Percentiles rank a stretch among this genome's conserved stretches.
Evolutionary conservation across 2,329 filamentous ascomycete species (phyloP).

Genomic region (Fusarium vanettenii): DNA sequence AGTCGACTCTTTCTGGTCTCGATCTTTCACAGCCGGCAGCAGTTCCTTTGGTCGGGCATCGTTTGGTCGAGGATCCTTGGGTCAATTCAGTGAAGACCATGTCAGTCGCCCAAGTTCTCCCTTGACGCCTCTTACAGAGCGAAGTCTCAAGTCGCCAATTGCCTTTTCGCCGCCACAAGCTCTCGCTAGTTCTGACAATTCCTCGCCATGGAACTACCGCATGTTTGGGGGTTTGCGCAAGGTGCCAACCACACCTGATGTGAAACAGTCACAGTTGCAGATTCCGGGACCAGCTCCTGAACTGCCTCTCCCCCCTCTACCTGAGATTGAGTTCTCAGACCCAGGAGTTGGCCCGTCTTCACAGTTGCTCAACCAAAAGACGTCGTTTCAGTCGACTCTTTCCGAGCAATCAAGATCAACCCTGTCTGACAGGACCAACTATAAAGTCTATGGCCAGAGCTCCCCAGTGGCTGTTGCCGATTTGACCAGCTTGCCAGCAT

Average conservation of each 20-base stretch:
- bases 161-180: conserved; percentile 23
- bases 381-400: conserved; percentile 41
- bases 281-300: conserved; percentile 43
- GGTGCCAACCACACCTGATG: conserved; percentile 54
- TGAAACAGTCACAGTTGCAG: conserved; percentile 54
- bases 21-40: conserved; percentile 59
- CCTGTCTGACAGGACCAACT: conserved; percentile 63
- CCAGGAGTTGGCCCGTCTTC: conserved; percentile 32
- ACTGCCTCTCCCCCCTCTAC: conserved; percentile 44
- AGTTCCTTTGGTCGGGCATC: conserved; percentile 62
- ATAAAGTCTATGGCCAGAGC: conserved; percentile 64
- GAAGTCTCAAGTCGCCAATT: conserved; percentile 39
- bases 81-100: conserved; percentile 60
- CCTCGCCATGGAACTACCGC: conserved; percentile 64
- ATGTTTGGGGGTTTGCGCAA: conserved; percentile 67
- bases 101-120: conserved; percentile 61
- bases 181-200: conserved; percentile 31
- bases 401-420: conserved; percentile 55
- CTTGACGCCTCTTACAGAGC: conserved; percentile 60
- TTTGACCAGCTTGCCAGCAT: conserved; percentile 55
- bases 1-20: conserved; percentile 52
- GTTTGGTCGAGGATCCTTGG: conserved; percentile 60
- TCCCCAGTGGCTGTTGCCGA: conserved; percentile 50
- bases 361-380: conserved; percentile 35
- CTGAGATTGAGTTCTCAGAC: conserved; percentile 41